Base-by-base conservation (phyloP, 2,329 filamentous ascomycete genomes). In the Aspergillus neoniger region DNA sequence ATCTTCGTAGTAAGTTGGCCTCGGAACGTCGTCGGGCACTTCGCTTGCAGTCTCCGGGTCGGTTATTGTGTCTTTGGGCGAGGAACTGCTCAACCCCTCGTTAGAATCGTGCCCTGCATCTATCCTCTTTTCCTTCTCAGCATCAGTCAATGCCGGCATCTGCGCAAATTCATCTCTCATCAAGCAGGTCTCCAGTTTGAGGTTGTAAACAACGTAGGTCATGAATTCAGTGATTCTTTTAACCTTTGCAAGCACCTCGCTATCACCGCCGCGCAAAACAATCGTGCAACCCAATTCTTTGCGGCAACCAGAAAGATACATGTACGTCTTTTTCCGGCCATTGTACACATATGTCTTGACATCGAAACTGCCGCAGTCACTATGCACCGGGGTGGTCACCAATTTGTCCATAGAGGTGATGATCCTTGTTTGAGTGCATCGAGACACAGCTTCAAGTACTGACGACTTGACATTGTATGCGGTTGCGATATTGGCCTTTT, bases 161-260 rank as follows among this genome's bases (percentile, higher is more conserved):
- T 93, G 86, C 15, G 96, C 90, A 67, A 92, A 96, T 69, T 96
- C 93, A 74, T 99, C 95, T 55, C 91, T 86, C 85, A 99, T 91
- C 49, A 99, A 81, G 68, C 91, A 96, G 1, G 95, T 96, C 77
- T 99, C 95, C 14, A 99, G 83, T 72, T 96, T 96, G 56, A 99
- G 82, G 69, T 97, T 99, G 77, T 99, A 99, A 12, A 98, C 93
- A 19, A 99, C 96, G 68, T 98, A 99, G 39, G 96, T 90, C 94
- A 99, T 97, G 72, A 99, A 98, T 73, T 99, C 95, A 10, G 94
- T 95, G 66, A 99, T 95, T 55, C 88, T 86, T 77, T 99, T 99
- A 75, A 99, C 87, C 68, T 88, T 91, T 1, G 87, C 82, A 17
- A 99, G 82, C 0, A 87, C 82, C 51, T 85, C 80, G 30, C 87